Conservation (phyloP, 805 yeast species). For the Saccharomycopsis vini region DNA sequence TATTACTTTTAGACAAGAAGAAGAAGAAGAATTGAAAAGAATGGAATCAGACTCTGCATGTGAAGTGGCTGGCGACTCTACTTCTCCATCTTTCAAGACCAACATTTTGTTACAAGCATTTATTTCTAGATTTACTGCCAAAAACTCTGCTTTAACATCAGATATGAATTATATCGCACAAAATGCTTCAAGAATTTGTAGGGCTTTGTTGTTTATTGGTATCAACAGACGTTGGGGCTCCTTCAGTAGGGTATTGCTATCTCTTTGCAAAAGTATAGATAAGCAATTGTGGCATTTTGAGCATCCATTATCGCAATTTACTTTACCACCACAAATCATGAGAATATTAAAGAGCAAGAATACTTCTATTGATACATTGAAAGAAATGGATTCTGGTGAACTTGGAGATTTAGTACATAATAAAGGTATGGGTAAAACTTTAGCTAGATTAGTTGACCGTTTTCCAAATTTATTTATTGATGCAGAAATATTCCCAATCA, state of each 20-base stretch:
- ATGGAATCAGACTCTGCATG: constrained; percentile 59
- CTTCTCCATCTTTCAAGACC: constrained; percentile 76
- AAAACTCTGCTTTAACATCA: constrained; percentile 74
- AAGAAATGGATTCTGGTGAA: constrained; percentile 67
- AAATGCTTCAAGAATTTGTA: constrained; percentile 84
- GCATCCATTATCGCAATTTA: constrained; percentile 87
- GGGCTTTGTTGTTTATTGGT: constrained; percentile 84
- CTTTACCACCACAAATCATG: constrained; percentile 57
- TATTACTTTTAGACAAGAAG: constrained; percentile 83
- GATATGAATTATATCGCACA: constrained; percentile 94
- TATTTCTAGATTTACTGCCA: constrained; percentile 63
- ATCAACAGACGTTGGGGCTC: constrained; percentile 87
- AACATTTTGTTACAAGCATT: constrained; percentile 82
- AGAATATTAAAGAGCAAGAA: constrained; percentile 53
- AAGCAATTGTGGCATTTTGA: constrained; percentile 79
- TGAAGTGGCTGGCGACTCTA: constrained; percentile 71
- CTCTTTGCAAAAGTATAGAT: constrained; percentile 81
- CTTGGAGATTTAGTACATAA: constrained; percentile 89
- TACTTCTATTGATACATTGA: constrained; percentile 60
- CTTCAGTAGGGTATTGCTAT: constrained; percentile 62
- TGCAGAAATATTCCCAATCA: constrained; percentile 82
- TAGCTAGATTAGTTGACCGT: constrained; percentile 52
- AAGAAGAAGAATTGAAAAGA: constrained; percentile 59
- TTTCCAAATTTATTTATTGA: constrained; percentile 72
- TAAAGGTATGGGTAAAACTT: constrained; percentile 53